A percentile compares a stretch with the other conserved stretches of the same genome.
phyloP scores from a whole-genome alignment of 2,329 filamentous ascomycete species.

The Fusarium graminum region DNA sequence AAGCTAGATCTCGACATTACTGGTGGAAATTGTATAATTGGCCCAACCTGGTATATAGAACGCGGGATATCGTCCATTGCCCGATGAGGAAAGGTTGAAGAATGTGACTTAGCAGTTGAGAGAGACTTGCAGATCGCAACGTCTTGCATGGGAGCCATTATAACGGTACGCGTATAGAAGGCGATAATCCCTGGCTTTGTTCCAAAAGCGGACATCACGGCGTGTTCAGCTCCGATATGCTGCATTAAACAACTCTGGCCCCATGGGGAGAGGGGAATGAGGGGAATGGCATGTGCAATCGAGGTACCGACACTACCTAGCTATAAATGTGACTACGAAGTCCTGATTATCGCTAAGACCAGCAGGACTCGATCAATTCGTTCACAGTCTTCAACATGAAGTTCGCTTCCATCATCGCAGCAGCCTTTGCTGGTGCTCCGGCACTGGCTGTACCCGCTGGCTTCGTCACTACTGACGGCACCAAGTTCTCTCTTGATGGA shows the following conservation, averaged over 20 bases:
- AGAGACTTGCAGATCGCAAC: neutral
- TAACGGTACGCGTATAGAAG: neutral
- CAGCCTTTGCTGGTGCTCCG: conserved; percentile 9
- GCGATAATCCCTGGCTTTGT: neutral
- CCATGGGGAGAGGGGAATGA: conserved; percentile 4
- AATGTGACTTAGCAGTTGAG: neutral
- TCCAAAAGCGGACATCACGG: conserved; percentile 36
- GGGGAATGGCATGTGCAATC: conserved; percentile 6
- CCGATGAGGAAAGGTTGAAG: neutral
- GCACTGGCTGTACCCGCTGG: conserved; percentile 49
- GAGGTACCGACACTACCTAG: neutral
- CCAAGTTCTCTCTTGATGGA: conserved; percentile 66
- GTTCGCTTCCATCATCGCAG: conserved; percentile 18
- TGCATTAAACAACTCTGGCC: conserved; percentile 24
- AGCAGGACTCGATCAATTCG: neutral
- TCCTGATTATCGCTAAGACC: too few species aligned
- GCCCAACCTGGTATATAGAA: neutral
- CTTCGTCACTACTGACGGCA: conserved; percentile 64
- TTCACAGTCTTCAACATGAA: conserved; percentile 22
- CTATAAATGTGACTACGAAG: conserved; percentile 19
- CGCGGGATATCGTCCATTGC: neutral
- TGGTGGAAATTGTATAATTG: conserved; percentile 2
- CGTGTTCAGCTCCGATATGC: conserved; percentile 34
- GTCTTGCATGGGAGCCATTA: neutral
- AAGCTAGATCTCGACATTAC: conserved; percentile 1